These are phyloP conservation scores for Onygenales sp. DNA, from an alignment of 2,329 filamentous ascomycete genomes.

Conservation along the genomic window DNA sequence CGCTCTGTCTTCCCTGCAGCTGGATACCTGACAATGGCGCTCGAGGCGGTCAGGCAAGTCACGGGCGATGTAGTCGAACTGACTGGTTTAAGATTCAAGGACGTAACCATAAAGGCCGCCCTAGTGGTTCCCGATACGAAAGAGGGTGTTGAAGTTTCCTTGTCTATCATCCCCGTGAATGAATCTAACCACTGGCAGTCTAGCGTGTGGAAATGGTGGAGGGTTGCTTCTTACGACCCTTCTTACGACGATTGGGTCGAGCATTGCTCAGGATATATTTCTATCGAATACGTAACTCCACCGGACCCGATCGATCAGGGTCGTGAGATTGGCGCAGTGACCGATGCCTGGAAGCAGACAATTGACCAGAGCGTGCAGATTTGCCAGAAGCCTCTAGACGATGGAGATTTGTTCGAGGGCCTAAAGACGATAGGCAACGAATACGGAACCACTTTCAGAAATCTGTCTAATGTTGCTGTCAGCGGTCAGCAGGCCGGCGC, in stretches of 20 bases:
- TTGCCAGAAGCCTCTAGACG: conserved; percentile 17
- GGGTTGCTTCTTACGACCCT: conserved; percentile 21
- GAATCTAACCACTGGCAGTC: conserved; percentile 12
- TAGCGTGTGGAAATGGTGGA: conserved; percentile 20
- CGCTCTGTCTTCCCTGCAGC: conserved; percentile 19
- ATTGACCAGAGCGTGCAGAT: conserved; percentile 8
- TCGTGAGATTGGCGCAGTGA: conserved; percentile 15
- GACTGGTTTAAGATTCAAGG: conserved; percentile 3
- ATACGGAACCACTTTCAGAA: conserved; percentile 24
- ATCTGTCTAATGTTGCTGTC: conserved; percentile 15
- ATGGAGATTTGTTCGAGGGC: conserved; percentile 17
- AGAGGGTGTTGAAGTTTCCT: conserved; percentile 21
- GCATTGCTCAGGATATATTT: conserved; percentile 25
- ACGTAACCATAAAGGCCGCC: conserved; percentile 20
- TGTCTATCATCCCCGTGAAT: conserved; percentile 18
- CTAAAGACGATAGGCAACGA: conserved; percentile 19
- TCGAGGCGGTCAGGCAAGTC: conserved; percentile 20
- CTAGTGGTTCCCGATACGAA: conserved; percentile 22
- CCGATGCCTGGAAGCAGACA: conserved; percentile 7
- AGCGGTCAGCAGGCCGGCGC: conserved; percentile 12
- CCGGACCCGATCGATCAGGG: conserved; percentile 13
- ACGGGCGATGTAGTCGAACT: conserved; percentile 1
- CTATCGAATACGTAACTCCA: conserved; percentile 14
- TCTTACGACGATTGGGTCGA: conserved; percentile 24
- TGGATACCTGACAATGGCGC: conserved; percentile 21